phyloP scores from a whole-genome alignment of 305 asterid species.

The Withania somnifera region DNA sequence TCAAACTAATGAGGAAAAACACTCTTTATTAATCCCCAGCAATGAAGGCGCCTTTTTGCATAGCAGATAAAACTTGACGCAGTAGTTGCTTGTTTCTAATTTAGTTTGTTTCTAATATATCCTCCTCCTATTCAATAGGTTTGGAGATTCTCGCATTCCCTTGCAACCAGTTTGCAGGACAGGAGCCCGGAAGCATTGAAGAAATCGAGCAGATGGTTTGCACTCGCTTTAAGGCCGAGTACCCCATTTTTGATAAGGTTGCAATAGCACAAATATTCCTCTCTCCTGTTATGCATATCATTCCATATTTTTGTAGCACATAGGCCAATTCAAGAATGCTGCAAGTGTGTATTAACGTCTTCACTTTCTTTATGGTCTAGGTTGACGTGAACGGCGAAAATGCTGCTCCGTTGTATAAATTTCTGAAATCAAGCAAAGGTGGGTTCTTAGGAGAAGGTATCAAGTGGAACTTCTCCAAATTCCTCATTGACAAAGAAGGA shows the following conservation, averaged over 20 bases:
- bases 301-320: too few species aligned
- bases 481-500: constrained; percentile 76
- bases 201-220: constrained; percentile 70
- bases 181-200: constrained; percentile 88
- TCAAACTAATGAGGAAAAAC: not conserved
- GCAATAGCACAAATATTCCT: not conserved
- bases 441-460: constrained; percentile 68
- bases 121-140: constrained; percentile 25
- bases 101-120: not conserved
- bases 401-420: constrained; percentile 73
- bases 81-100: not conserved
- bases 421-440: constrained; percentile 68
- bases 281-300: not conserved
- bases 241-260: constrained; percentile 83
- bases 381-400: constrained; percentile 68
- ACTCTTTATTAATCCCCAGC: not conserved
- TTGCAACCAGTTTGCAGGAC: constrained; percentile 93
- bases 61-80: not conserved
- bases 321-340: not conserved
- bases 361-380: constrained; percentile 15
- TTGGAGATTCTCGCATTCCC: constrained; percentile 95
- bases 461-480: constrained; percentile 90
- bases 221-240: constrained; percentile 92
- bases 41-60: not conserved
- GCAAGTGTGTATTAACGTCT: not conserved